Evolutionary conservation across 306 rosid species (phyloP), one percentile per base, ranked within the genome.

Genomic region (Trifolium dubium): DNA sequence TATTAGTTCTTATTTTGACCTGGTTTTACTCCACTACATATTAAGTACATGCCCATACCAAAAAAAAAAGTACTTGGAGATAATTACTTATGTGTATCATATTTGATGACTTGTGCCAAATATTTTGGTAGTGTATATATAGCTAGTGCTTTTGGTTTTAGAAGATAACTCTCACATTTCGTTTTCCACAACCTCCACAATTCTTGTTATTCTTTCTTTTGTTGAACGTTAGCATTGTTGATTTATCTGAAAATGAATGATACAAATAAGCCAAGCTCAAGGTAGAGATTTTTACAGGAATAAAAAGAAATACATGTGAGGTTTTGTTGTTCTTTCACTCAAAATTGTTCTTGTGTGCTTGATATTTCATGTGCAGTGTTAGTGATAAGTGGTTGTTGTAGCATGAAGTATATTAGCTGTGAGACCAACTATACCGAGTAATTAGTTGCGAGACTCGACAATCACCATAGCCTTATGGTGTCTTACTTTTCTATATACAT

Each of bases 401-500:
- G 14, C 15, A 5, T 4, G 50, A 37, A 37, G 9, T 0, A 1
- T 7, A 37, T 11, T 44, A 44, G 50, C 50, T 44, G 15, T 4
- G 50, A 43, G 49, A 12, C 49, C n/a, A 43, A 43, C 4, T 8
- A 43, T 43, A 43, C 14, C n/a, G 14, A 10, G 49, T 43, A 43
- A 43, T 43, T 43, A 43, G 49, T 10, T 4, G 49, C 10, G n/a
- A 44, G 50, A 12, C 6, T 51, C 30, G 4, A 4, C 50, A 44
- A 44, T 12, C 15, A 18, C 30, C 59, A 17, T 50, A 50, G 31
- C 60, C 10, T 23, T 19, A 43, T 12, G 29, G 46, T 34, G 19
- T 69, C 34, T 69, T 69, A 50, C 15, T 37, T 32, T 3, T 63
- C 55, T 50, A 23, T 75, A 68, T 77, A 69, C 34, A 77, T 6